These are phyloP conservation scores for Durusdinium trenchii DNA, from an alignment of 73 alveolate genomes.

Conservation along the genomic window DNA sequence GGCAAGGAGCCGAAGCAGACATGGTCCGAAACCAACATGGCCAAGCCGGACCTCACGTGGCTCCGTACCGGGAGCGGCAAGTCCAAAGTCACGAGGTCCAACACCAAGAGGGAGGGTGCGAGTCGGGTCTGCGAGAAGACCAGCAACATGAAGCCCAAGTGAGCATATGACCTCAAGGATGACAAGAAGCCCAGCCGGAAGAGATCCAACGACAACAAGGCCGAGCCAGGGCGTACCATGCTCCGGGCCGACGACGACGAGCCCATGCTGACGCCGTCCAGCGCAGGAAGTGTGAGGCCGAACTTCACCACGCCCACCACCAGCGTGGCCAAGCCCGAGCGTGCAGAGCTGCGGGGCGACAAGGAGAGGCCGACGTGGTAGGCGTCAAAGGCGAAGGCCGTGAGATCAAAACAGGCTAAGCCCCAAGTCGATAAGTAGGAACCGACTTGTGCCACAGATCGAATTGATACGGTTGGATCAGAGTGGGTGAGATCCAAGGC, in stretches of 20 bases:
- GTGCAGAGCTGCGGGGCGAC: background rate
- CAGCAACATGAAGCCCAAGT: background rate
- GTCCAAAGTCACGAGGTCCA: constrained; percentile 7
- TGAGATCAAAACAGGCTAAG: background rate
- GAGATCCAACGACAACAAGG: background rate
- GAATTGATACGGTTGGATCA: background rate
- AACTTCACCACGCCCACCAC: background rate
- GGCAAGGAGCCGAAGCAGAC: background rate
- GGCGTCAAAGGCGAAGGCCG: background rate
- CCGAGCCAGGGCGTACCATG: background rate
- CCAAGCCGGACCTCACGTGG: background rate
- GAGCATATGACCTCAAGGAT: constrained; percentile 26
- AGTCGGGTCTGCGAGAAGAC: background rate
- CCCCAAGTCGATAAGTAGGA: background rate
- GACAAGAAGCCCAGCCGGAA: constrained; percentile 15
- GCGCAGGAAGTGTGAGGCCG: background rate
- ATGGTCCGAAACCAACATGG: background rate
- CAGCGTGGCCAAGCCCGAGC: background rate
- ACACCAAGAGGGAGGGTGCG: background rate
- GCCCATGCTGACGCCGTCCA: constrained; percentile 13
- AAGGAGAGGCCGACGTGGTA: background rate
- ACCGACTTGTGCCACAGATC: background rate
- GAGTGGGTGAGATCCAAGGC: constrained; percentile 14
- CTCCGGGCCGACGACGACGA: background rate
- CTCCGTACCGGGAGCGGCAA: background rate